phyloP scores from a whole-genome alignment of 1,284 basidiomycete genomes.

The Pholiota adiposa region DNA sequence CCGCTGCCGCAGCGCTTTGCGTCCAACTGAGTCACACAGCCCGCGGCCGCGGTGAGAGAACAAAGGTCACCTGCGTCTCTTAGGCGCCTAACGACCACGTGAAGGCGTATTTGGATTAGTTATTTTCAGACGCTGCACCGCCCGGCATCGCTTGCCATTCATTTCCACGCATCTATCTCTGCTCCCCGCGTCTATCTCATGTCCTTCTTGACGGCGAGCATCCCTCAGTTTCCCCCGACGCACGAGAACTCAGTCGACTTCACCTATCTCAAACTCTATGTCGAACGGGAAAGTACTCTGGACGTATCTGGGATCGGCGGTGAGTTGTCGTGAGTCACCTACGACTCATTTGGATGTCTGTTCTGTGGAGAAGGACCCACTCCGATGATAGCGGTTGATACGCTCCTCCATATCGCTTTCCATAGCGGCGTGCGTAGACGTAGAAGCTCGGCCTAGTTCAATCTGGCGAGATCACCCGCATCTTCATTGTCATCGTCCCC shows the following conservation, averaged over 20 bases:
- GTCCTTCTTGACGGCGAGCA: too few relatives aligned
- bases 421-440: neutral
- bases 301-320: neutral
- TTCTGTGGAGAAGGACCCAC: neutral
- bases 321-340: neutral
- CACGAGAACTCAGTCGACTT: neutral
- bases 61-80: neutral
- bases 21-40: conserved; percentile 16
- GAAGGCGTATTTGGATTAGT: neutral
- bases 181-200: neutral
- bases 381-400: neutral
- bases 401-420: neutral
- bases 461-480: neutral
- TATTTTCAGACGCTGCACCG: conserved; percentile 1
- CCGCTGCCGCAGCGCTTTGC: conserved; percentile 17
- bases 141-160: neutral
- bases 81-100: neutral
- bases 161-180: neutral
- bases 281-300: too few relatives aligned
- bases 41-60: neutral
- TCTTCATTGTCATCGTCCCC: neutral
- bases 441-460: neutral
- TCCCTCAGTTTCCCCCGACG: too few relatives aligned
- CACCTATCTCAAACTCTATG: neutral
- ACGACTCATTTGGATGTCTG: neutral